Evolutionary conservation across 2,329 filamentous ascomycete species (phyloP), one percentile per base, ranked within the genome.

Genomic region (Cercospora sesami): DNA sequence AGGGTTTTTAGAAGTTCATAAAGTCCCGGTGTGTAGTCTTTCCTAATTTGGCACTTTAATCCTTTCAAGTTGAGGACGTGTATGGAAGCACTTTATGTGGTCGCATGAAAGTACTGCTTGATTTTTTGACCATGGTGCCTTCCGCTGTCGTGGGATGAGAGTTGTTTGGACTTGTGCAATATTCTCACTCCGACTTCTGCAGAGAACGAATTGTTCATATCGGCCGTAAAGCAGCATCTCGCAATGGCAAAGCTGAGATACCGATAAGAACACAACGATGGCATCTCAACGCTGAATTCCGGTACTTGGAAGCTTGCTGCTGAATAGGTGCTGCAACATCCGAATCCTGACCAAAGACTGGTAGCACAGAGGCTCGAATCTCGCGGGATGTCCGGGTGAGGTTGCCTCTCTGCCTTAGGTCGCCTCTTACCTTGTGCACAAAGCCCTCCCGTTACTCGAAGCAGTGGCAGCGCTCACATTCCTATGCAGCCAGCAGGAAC

Each of bases 1-100:
- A 58, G 53, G 26, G 23, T 33, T 31, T 30, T 5, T 31, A 58
- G 26, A 58, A 30, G 26, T 28, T 28, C 53, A 58, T 58, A 42
- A 23, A 39, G 21, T 36, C 30, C 36, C 58, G 28, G 21, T 42
- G 31, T 36, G 58, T 60, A 60, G 58, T 21, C 58, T 62, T 45
- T 23, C 60, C 60, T 62, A 62, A 51, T 28, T 23, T 62, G 60
- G 60, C 26, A 26, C 53, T 51, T 6, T 26, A 51, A 23, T 51
- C 45, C 45, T 51, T 51, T 21, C 45, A 3, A 3, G 18, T 23
- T 51, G 21, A 23, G 18, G 18, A 51, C 4, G 45, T 51, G 45
- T 51, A 51, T 26, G 21, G 45, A 14, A 14, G 10, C 10, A 16
- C 45, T 2, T 5, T 7, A 14, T 26, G 45, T 51, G 45, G 45